These are phyloP conservation scores for Nemania abortiva DNA, from an alignment of 2,329 filamentous ascomycete species.

Conservation along the genomic window DNA sequence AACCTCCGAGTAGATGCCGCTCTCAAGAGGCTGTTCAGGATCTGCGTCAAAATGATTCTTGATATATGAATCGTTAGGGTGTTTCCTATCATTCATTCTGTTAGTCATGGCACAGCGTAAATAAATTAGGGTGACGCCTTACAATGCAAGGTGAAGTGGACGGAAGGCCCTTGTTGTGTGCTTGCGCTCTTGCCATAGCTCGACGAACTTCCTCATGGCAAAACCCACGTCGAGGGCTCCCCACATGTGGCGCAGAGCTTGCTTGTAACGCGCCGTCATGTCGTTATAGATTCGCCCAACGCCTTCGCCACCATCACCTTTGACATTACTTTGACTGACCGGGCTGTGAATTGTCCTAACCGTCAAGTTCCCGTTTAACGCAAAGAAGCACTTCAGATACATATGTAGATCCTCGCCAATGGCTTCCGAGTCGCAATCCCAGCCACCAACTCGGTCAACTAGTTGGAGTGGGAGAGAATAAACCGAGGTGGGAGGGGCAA, in stretches of 20 bases:
- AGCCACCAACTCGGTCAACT: conserved; percentile 76
- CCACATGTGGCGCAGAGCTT: conserved; percentile 82
- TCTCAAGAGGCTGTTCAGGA: conserved; percentile 58
- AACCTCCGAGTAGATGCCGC: conserved; percentile 67
- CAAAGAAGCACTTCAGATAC: conserved; percentile 83
- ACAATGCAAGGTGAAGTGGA: conserved; percentile 65
- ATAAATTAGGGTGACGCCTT: conserved; percentile 35
- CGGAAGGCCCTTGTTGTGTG: conserved; percentile 67
- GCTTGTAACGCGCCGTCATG: conserved; percentile 75
- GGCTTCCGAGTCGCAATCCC: conserved; percentile 77
- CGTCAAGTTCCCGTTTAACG: conserved; percentile 76
- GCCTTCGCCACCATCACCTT: conserved; percentile 68
- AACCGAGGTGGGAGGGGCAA: conserved; percentile 79
- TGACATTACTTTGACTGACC: conserved; percentile 79
- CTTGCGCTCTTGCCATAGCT: conserved; percentile 69
- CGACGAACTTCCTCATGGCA: conserved; percentile 68
- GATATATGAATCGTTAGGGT: conserved; percentile 61
- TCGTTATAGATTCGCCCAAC: conserved; percentile 67
- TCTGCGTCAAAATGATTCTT: conserved; percentile 58
- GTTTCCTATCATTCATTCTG: conserved; percentile 51
- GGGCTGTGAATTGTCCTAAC: conserved; percentile 74
- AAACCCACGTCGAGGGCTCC: conserved; percentile 77
- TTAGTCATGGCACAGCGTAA: conserved; percentile 35
- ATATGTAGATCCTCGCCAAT: conserved; percentile 83
- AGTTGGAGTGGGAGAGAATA: conserved; percentile 77